Conservation (phyloP, 2,329 filamentous ascomycete species). For the Claviceps sp. region DNA sequence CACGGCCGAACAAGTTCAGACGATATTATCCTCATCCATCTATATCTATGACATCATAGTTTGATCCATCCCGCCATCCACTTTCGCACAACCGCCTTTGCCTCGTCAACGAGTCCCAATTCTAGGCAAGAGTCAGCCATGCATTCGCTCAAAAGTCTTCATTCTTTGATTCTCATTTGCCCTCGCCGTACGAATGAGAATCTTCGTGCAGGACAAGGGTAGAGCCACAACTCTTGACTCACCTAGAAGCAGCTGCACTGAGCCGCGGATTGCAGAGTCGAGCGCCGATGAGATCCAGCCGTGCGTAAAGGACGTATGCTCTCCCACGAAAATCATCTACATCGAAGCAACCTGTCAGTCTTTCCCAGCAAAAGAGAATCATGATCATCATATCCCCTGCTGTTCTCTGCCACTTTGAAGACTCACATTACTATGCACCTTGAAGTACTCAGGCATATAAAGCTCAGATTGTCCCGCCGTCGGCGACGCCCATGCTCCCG, state of each 20-base stretch:
- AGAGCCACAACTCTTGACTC: not conserved
- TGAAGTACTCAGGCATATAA: slow-evolving; percentile 60
- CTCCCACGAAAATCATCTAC: slow-evolving; percentile 52
- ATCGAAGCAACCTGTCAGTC: not conserved
- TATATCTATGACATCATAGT: not conserved
- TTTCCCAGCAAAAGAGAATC: not conserved
- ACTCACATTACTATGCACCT: slow-evolving; percentile 45
- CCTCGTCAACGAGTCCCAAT: slow-evolving; percentile 55
- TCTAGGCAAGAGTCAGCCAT: slow-evolving; percentile 16
- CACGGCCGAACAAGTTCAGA: too few species aligned
- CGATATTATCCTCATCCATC: too few species aligned
- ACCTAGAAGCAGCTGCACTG: slow-evolving; percentile 47
- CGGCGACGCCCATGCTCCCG: slow-evolving; percentile 49
- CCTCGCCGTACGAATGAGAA: too few species aligned
- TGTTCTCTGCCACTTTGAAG: not conserved
- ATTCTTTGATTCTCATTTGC: not conserved
- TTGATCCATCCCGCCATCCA: slow-evolving; percentile 58
- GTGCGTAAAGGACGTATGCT: slow-evolving; percentile 60
- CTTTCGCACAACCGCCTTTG: slow-evolving; percentile 47
- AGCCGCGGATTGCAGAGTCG: slow-evolving; percentile 53
- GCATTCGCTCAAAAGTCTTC: not conserved
- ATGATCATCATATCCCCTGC: not conserved
- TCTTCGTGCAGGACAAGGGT: too few species aligned
- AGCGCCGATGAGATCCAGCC: slow-evolving; percentile 57
- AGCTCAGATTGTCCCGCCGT: slow-evolving; percentile 52